Evolutionary conservation across 1,284 basidiomycete species (phyloP), one percentile per base, ranked within the genome.

Genomic region (Clitocybe nebularis): DNA sequence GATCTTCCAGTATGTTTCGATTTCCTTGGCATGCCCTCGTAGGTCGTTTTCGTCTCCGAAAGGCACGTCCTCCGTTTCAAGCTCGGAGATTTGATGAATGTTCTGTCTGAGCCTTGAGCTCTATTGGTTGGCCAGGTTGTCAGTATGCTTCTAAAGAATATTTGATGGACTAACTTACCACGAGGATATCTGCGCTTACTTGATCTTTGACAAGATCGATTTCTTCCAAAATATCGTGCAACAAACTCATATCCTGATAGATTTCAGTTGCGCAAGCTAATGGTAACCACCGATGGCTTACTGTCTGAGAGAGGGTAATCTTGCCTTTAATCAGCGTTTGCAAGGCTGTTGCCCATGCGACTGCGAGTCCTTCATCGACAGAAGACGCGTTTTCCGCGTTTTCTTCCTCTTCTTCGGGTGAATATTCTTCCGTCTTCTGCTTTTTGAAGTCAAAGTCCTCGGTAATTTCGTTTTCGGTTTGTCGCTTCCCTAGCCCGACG

Each of bases 281-380:
- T 9, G 9, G 10, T 16, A 29, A n/a, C 14, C 3, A 16, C 29
- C 13, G 13, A 32, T 16, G 3, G 19, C 17, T 1, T 9, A 14
- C 4, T 22, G n/a, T 36, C 3, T 3, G 3, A 2, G 11, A 23
- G 2, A 17, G 10, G 3, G 13, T 20, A 6, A 43, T 34, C 29
- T 53, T 52, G 7, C 52, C 52, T 36, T 53, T 53, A 10, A 52
- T 23, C 19, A 53, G 28, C 28, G 29, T 43, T 21, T 52, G 43
- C 14, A 53, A 37, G 16, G 37, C 38, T 10, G 28, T 26, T 13
- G 35, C 35, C 52, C 52, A 53, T 5, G 45, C 43, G 17, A 39
- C 36, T 3, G 16, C 37, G 5, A 40, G 8, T 5, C 13, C 17
- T 32, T 38, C 10, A 11, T 35, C 16, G 14, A 35, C 32, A 11